Evolutionary conservation across 192 early-diverging fungal genomes (phyloP).

Genomic region (Paraglomus brasilianum): DNA sequence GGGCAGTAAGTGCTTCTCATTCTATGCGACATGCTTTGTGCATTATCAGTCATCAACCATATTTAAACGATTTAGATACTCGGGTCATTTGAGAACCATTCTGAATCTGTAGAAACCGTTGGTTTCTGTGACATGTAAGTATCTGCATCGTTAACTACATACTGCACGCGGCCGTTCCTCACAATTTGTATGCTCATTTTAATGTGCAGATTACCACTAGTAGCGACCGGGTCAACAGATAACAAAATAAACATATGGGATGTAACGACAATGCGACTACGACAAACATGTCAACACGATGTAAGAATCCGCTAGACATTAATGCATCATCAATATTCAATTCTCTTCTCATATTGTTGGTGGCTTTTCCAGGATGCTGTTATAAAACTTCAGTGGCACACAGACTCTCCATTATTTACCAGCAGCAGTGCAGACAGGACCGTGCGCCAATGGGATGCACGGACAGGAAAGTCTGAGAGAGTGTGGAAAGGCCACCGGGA

Average conservation of each 20-base stretch:
- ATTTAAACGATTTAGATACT: conserved; percentile 56
- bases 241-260: conserved; percentile 93
- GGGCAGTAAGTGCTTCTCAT: conserved; percentile 48
- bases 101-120: conserved; percentile 85
- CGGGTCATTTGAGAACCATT: conserved; percentile 77
- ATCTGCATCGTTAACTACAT: neutral
- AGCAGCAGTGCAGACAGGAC: conserved; percentile 80
- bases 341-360: conserved; percentile 7
- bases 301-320: conserved; percentile 36
- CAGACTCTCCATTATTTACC: conserved; percentile 66
- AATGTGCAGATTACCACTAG: conserved; percentile 56
- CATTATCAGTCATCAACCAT: neutral
- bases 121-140: conserved; percentile 67
- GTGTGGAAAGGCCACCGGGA: conserved; percentile 84
- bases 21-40: neutral
- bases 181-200: neutral
- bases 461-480: conserved; percentile 78
- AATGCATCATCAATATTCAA: neutral
- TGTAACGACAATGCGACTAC: conserved; percentile 73
- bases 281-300: conserved; percentile 79
- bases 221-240: conserved; percentile 85
- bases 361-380: conserved; percentile 65
- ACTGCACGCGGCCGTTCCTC: neutral
- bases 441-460: conserved; percentile 85
- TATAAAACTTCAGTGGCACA: conserved; percentile 72